Evolutionary conservation across 1,284 basidiomycete species (phyloP).

Genomic region (Rhizoctonia solani): DNA sequence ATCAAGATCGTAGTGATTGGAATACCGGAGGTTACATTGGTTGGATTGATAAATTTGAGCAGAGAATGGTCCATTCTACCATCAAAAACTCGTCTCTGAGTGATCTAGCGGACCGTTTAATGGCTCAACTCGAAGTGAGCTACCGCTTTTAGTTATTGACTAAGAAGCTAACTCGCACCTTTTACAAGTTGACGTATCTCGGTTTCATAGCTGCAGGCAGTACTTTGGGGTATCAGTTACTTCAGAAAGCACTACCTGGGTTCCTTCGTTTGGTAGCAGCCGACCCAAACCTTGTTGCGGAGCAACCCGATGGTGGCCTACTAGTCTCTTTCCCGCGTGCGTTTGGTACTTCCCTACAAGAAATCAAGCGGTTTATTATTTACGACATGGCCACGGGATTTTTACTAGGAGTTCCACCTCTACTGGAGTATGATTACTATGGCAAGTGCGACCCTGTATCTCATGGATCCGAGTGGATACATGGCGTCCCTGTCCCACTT

Average conservation of each 20-base stretch:
- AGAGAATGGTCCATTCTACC: background rate
- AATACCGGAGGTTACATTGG: background rate
- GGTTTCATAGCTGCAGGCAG: conserved; percentile 2
- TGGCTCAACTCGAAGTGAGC: conserved; percentile 20
- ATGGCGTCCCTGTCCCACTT: conserved; percentile 1
- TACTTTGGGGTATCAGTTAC: background rate
- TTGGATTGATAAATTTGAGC: conserved; percentile 20
- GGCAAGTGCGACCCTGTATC: background rate
- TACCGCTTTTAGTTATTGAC: background rate
- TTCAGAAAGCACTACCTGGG: background rate
- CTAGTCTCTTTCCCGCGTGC: conserved; percentile 9
- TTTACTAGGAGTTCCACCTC: background rate
- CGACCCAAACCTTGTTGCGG: background rate
- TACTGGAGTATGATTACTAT: conserved; percentile 8
- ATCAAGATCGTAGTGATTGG: background rate
- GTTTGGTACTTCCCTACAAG: background rate
- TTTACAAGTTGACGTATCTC: conserved; percentile 3
- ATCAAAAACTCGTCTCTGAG: background rate
- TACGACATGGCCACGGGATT: conserved; percentile 1
- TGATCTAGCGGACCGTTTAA: background rate
- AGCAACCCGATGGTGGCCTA: background rate
- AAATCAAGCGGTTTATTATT: conserved; percentile 14
- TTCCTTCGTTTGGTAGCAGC: conserved; percentile 7
- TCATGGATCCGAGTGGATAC: conserved; percentile 1
- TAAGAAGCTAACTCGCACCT: background rate